A percentile compares a stretch with the other conserved stretches of the same genome.
Conservation (phyloP, 164 flowering plant species). For the Stephania yunnanensis region DNA sequence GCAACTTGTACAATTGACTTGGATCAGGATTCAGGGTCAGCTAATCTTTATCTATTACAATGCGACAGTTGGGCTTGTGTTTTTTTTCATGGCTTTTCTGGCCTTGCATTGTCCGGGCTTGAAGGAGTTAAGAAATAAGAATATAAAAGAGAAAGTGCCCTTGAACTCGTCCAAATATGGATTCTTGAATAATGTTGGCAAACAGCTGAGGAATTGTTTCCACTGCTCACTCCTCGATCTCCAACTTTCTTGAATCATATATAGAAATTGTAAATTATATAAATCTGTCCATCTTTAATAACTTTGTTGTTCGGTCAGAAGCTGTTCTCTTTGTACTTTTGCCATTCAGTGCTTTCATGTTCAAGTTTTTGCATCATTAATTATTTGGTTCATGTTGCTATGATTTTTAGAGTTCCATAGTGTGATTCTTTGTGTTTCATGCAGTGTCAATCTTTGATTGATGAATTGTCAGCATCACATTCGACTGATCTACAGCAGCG, state of each 20-base stretch:
- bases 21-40: neutral
- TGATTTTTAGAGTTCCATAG: neutral
- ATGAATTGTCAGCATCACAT: conserved; percentile 84
- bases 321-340: too few relatives aligned
- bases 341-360: neutral
- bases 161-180: neutral
- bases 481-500: conserved; percentile 99
- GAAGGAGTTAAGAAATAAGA: neutral
- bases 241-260: neutral
- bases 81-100: neutral
- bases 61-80: neutral
- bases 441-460: conserved; percentile 93
- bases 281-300: too few relatives aligned
- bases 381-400: neutral
- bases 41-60: neutral
- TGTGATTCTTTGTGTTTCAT: conserved; percentile 14
- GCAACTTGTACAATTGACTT: neutral
- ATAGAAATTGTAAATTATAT: neutral
- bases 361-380: neutral
- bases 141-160: neutral
- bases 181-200: neutral
- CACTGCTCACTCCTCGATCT: neutral
- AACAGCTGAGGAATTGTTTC: neutral
- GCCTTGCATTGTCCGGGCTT: neutral
- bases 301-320: too few relatives aligned